Percentiles rank a stretch among this genome's conserved stretches.
Conservation (phyloP, 23 red algal genomes). For the Rhodosorus marinus region DNA sequence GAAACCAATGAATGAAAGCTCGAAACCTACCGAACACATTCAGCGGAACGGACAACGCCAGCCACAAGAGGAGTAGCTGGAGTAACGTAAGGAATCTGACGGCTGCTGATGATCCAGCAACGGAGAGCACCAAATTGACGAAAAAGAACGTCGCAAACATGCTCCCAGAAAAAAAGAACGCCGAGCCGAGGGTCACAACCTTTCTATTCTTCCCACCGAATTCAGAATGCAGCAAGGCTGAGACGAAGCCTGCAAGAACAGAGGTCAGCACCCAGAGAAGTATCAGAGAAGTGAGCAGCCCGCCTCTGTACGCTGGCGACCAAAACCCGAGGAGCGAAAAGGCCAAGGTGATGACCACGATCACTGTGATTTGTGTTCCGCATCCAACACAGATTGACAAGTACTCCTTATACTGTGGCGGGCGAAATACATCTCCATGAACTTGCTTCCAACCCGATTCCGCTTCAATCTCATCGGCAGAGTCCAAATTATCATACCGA, state of each 20-base stretch:
- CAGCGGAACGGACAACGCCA: constrained; percentile 29
- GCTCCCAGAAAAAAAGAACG: constrained; percentile 9
- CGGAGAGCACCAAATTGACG: constrained; percentile 15
- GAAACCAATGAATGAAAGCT: constrained; percentile 52
- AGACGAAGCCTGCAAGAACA: background rate
- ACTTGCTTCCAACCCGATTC: constrained; percentile 28
- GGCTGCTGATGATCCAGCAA: constrained; percentile 5
- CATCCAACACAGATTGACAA: constrained; percentile 18
- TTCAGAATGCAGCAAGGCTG: constrained; percentile 5
- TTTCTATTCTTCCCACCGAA: constrained; percentile 5
- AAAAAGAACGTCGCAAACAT: constrained; percentile 11
- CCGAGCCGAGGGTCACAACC: constrained; percentile 11
- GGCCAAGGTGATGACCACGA: constrained; percentile 2
- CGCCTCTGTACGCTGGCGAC: constrained; percentile 23
- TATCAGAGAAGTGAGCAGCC: constrained; percentile 6
- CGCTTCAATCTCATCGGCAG: constrained; percentile 11
- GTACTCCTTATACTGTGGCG: constrained; percentile 2
- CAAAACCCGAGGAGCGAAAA: constrained; percentile 19
- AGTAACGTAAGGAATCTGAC: constrained; percentile 17
- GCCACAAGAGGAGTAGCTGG: constrained; percentile 11
- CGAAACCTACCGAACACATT: constrained; percentile 5
- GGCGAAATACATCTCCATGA: constrained; percentile 27
- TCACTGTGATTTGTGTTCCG: constrained; percentile 9
- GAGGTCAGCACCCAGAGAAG: constrained; percentile 12
- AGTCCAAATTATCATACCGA: constrained; percentile 11